A percentile compares a stretch with the other conserved stretches of the same genome.
These are phyloP conservation scores for Santalum album DNA, from an alignment of 164 flowering plant genomes.

Conservation along the genomic window DNA sequence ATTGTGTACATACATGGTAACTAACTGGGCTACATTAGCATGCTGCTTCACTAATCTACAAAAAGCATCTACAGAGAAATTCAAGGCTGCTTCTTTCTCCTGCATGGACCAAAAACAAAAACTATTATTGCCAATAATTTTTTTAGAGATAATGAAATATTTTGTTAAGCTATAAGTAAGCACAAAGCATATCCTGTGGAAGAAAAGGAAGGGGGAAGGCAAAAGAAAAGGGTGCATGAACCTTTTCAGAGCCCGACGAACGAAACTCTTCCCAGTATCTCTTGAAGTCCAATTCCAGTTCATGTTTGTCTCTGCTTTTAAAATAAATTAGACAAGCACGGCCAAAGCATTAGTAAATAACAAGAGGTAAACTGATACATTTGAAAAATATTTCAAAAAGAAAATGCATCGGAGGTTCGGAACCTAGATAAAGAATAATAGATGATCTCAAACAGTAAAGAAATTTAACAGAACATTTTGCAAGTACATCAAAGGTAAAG, in stretches of 20 bases:
- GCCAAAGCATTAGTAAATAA: neutral
- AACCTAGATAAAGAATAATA: too few relatives aligned
- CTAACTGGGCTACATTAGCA: slow-evolving; percentile 75
- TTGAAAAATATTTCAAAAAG: too few relatives aligned
- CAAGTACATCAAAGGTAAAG: too few relatives aligned
- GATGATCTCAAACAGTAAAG: too few relatives aligned
- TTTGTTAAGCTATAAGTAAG: neutral
- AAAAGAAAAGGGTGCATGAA: slow-evolving; percentile 10
- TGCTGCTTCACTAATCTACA: slow-evolving; percentile 95
- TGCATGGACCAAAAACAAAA: slow-evolving; percentile 29
- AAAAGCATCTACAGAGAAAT: slow-evolving; percentile 80
- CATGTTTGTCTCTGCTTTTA: slow-evolving; percentile 73
- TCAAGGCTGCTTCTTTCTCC: slow-evolving; percentile 98
- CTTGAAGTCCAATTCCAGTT: slow-evolving; percentile 96
- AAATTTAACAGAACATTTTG: too few relatives aligned
- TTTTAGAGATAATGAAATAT: neutral
- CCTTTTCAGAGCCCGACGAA: slow-evolving; percentile 96
- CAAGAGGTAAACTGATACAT: too few relatives aligned
- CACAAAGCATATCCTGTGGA: neutral
- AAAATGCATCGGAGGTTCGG: too few relatives aligned
- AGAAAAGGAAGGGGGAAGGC: too few relatives aligned
- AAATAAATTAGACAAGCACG: neutral
- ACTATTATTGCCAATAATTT: slow-evolving; percentile 13
- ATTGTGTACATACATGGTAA: slow-evolving; percentile 51
- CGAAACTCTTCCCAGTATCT: slow-evolving; percentile 98